Base-by-base conservation (phyloP, 805 yeast genomes). In the Groenewaldozyma salmanticensis region DNA sequence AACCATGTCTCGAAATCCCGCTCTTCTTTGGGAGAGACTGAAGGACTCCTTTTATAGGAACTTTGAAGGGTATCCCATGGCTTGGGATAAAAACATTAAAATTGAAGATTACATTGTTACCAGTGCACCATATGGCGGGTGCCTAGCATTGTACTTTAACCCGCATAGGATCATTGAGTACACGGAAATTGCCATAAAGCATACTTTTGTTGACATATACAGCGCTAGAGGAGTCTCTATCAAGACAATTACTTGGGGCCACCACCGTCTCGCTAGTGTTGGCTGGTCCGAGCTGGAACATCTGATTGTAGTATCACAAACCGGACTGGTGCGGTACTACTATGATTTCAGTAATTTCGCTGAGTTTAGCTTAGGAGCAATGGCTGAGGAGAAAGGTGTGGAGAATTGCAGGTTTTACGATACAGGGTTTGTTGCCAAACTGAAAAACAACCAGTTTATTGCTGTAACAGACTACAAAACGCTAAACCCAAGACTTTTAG, bases 11-110 rank as follows among this genome's bases (percentile, higher is more conserved):
- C 27, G 42, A 7, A 50, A 47, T 34, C 53, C 53, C 27, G 43
- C 50, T 19, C 41, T 48, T 17, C 17, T 71, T 34, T 87, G 96
- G 96, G 95, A 86, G 57, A 71, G 79, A 48, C 68, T 87, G 16
- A 77, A 75, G 40, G 75, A 77, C 57, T 80, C 75, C 6, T 84
- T 73, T 57, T 87, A 85, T 50, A 66, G 81, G 42, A 67, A 71
- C 15, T 60, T 79, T 41, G 70, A 74, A 16, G 78, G 82, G 42
- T 79, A 73, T 52, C 69, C 64, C 1, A 54, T 76, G 51, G 60
- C 68, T 40, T 77, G 82, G 82, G 59, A 67, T 15, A 13, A 24
- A 24, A 24, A 24, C 29, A 21, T 35, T 7, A 48, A 48, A 5
- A 37, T 74, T 4, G 53, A 54, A 13, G 68, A 74, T 41, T 69